Evolutionary conservation across 768 basidiomycete genomes (phyloP).

Genomic region (Pilatotrama ljubarskyi): DNA sequence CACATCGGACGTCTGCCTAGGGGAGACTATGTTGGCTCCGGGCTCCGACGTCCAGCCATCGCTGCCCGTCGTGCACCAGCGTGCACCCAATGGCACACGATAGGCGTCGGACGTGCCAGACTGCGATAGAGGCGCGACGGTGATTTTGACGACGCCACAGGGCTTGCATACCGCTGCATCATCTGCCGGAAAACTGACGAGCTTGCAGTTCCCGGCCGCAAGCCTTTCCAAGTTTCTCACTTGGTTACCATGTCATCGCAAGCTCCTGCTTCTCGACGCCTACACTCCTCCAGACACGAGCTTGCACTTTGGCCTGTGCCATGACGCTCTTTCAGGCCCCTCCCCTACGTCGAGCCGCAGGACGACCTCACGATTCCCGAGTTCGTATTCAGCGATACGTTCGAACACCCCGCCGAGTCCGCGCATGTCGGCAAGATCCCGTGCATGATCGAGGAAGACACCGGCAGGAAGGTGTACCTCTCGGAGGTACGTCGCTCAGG

Average conservation of each 20-base stretch:
- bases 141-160: not conserved
- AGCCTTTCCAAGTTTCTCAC: too few relatives aligned
- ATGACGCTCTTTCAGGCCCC: not conserved
- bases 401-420: slow-evolving; percentile 13
- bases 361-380: slow-evolving; percentile 21
- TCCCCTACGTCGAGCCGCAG: slow-evolving; percentile 13
- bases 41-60: too few relatives aligned
- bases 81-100: too few relatives aligned
- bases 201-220: not conserved
- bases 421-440: slow-evolving; percentile 2
- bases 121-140: not conserved
- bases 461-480: slow-evolving; percentile 15
- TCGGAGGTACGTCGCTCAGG: slow-evolving; percentile 17
- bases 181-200: not conserved
- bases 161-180: too few relatives aligned
- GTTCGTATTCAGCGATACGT: slow-evolving; percentile 16
- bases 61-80: too few relatives aligned
- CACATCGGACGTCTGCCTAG: too few relatives aligned
- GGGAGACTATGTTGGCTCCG: too few relatives aligned
- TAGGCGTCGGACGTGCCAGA: too few relatives aligned
- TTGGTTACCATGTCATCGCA: not conserved
- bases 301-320: not conserved
- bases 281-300: not conserved
- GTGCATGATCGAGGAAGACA: slow-evolving; percentile 21
- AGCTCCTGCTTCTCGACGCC: not conserved